These are phyloP conservation scores for Oidiodendron maius DNA, from an alignment of 495 filamentous ascomycete species.

Conservation along the genomic window DNA sequence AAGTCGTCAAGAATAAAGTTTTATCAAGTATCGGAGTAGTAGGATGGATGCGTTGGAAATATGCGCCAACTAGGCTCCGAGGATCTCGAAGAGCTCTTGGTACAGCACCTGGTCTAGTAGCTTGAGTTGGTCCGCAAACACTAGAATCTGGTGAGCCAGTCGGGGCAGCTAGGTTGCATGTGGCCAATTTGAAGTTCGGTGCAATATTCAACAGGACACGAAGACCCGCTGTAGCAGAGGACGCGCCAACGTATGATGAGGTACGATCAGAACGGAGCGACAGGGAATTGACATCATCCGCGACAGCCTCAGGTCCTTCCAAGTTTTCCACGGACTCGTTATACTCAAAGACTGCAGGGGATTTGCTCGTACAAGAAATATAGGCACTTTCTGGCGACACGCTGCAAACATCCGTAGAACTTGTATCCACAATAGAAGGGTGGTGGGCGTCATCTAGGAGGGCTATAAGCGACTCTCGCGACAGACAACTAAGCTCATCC, in stretches of 20 bases:
- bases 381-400: neutral
- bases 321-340: neutral
- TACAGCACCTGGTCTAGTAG: neutral
- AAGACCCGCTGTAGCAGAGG: slow-evolving; percentile 69
- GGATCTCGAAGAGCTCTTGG: neutral
- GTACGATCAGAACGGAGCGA: slow-evolving; percentile 60
- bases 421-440: neutral
- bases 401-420: neutral
- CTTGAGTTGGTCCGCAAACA: neutral
- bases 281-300: slow-evolving; percentile 72
- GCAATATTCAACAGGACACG: slow-evolving; percentile 73
- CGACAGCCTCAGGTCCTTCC: slow-evolving; percentile 34
- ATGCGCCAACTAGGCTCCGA: slow-evolving; percentile 51
- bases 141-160: neutral
- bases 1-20: slow-evolving; percentile 60
- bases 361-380: neutral
- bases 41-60: slow-evolving; percentile 65
- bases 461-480: neutral
- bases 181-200: slow-evolving; percentile 26
- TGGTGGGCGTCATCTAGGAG: neutral
- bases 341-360: neutral
- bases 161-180: slow-evolving; percentile 35
- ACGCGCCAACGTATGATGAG: slow-evolving; percentile 69
- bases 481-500: neutral
- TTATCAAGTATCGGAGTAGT: slow-evolving; percentile 73